Evolutionary conservation across 2,329 filamentous ascomycete genomes (phyloP), one percentile per base, ranked within the genome.

Genomic region (Pestalotiopsis sp.): DNA sequence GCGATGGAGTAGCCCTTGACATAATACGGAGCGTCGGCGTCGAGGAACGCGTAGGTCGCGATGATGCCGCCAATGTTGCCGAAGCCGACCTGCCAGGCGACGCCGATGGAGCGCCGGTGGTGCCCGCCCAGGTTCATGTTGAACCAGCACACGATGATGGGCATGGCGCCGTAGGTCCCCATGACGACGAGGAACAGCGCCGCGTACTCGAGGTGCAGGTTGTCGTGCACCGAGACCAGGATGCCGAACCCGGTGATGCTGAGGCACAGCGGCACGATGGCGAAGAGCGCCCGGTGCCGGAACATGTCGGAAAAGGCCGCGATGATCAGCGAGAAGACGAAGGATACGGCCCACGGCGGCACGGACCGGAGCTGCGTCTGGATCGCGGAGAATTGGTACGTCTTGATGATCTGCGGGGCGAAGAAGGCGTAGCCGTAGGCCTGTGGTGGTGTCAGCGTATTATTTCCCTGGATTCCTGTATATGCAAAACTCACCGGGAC

Each of bases 101-200:
- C 89, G 13, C 92, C 92, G 17, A 94, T 87, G n/a, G 77, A 71
- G 1, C 92, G 85, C 3, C 92, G 86, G 68, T 90, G 90, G 76
- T 94, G 92, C 0, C 92, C 92, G 2, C 89, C 89, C 1, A 94
- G 82, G 74, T 94, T 95, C 89, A 94, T 94, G 74, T 91, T 91
- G 79, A 92, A 94, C 92, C 92, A 95, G 78, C 92, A 94, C 7
- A 94, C 88, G 58, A 94, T 89, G 38, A 97, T 90, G 0, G 95
- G 94, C 92, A 97, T 95, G n/a, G 94, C 93, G 1, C 90, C 90
- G 81, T 97, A 98, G 0, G 89, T 87, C 64, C 94, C 94, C 82
- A 90, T 90, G 2, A 93, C 91, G 64, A 97, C 89, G 39, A 98
- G 83, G 83, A 97, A 97, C 0, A 98, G 86, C 0, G 92, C 93